Base-by-base conservation (phyloP, 768 basidiomycete genomes). In the Mrakia hoshinonis region DNA sequence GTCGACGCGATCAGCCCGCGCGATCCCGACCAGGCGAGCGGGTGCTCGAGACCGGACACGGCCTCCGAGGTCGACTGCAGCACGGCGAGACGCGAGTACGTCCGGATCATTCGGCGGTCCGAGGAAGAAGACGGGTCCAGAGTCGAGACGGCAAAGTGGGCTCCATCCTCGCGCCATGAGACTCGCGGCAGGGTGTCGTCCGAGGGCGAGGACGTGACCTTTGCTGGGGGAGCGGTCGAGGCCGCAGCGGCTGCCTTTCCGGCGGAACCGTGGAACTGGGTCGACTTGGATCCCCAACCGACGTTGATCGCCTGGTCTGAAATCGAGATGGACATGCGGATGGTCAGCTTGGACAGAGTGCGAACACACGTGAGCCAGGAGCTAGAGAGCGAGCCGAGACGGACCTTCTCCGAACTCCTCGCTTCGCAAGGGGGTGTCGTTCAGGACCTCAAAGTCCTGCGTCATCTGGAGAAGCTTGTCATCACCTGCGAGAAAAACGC, bases 201-300 rank as follows among this genome's bases (percentile, higher is more conserved):
- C 73, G 87, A 85, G 3, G 87, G 87, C 74, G 86, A 75, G 13
- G 77, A 73, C 73, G 78, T 74, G 13, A 79, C 74, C 29, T 84
- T 82, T 29, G 71, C 69, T 7, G 76, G 24, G 34, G 69, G 72
- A 7, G 75, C 34, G 6, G 76, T 74, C 0, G 77, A 69, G 11
- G 75, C 74, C 73, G 86, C 84, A 0, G 91, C 90, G 29, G 89
- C 89, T 1, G 85, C 81, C 78, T 97, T 97, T 22, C 96, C 95
- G 4, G 92, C 82, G 0, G 93, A 95, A 12, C 96, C 96, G 75
- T 97, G 93, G 78, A 99, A 99, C 77, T 99, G 96, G 0, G 96
- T 98, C 78, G 90, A 85, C 77, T 94, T 95, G 1, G 90, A 90
- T 49, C 96, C 96, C 96, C 96, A 99, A 20, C 96, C 96, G 72